A percentile compares a stretch with the other conserved stretches of the same genome.
Evolutionary conservation across 495 filamentous ascomycete species (phyloP).

Genomic region (Xylaria telfairii): DNA sequence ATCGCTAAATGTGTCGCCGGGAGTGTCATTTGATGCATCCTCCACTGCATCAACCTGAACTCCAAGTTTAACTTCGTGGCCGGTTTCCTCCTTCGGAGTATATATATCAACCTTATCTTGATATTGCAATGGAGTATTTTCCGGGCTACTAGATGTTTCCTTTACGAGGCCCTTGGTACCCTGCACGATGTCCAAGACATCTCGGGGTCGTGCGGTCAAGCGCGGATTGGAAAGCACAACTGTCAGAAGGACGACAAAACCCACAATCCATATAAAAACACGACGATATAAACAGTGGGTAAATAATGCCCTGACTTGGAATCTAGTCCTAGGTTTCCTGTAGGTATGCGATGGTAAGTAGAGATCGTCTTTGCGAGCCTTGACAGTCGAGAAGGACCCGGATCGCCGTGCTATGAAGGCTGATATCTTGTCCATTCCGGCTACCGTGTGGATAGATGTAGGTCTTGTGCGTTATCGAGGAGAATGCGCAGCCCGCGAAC

Average conservation of each 20-base stretch:
- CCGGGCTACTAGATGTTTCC: background rate
- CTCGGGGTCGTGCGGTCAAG: constrained; percentile 27
- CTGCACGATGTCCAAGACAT: constrained; percentile 41
- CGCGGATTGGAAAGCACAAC: constrained; percentile 37
- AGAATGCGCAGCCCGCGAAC: background rate
- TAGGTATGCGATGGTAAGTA: constrained; percentile 32
- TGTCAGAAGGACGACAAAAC: constrained; percentile 38
- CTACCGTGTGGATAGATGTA: background rate
- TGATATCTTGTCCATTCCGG: constrained; percentile 34
- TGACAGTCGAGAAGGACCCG: constrained; percentile 33
- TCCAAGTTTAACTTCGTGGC: background rate
- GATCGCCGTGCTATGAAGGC: constrained; percentile 35
- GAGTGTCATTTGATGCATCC: background rate
- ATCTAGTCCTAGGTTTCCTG: constrained; percentile 35
- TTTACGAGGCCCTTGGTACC: constrained; percentile 26
- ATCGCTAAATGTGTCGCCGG: background rate
- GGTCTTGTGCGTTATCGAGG: background rate
- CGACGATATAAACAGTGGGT: constrained; percentile 51
- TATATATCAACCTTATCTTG: constrained; percentile 24
- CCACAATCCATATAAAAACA: constrained; percentile 48
- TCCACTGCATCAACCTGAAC: background rate
- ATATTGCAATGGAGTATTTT: constrained; percentile 25
- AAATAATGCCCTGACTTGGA: constrained; percentile 39
- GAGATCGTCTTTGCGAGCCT: constrained; percentile 36
- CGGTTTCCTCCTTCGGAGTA: constrained; percentile 15